Evolutionary conservation across 2,329 filamentous ascomycete species (phyloP).

Genomic region (Magnaporthiopsis rhizophila): DNA sequence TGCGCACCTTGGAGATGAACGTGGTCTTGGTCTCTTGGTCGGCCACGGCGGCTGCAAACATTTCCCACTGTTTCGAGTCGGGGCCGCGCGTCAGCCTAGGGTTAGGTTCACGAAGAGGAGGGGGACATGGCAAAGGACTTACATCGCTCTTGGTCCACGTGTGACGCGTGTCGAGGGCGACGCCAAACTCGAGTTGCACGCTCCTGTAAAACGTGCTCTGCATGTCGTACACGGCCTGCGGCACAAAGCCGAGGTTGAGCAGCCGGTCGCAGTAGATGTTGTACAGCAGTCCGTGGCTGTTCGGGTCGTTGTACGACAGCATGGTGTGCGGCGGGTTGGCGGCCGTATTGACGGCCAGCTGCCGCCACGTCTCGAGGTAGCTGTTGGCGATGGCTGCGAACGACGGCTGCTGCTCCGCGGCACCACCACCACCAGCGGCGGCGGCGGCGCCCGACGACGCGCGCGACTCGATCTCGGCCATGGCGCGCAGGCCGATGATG

Average conservation of each 20-base stretch:
- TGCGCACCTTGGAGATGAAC: slow-evolving; percentile 61
- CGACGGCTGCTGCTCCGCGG: slow-evolving; percentile 24
- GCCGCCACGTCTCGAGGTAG: slow-evolving; percentile 68
- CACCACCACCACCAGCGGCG: too few relatives aligned
- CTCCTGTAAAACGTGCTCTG: slow-evolving; percentile 71
- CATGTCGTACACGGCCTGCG: slow-evolving; percentile 64
- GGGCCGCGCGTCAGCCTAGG: neutral
- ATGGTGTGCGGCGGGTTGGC: slow-evolving; percentile 59
- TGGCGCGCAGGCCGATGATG: slow-evolving; percentile 71
- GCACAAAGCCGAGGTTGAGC: slow-evolving; percentile 70
- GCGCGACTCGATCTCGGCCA: slow-evolving; percentile 46
- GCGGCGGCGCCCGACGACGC: slow-evolving; percentile 49
- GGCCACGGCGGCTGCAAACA: slow-evolving; percentile 74
- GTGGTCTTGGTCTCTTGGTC: slow-evolving; percentile 49
- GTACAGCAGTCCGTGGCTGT: slow-evolving; percentile 56
- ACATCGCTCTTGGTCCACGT: slow-evolving; percentile 72
- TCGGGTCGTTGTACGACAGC: slow-evolving; percentile 63
- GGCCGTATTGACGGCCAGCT: slow-evolving; percentile 60
- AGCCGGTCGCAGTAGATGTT: slow-evolving; percentile 75
- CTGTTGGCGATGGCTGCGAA: slow-evolving; percentile 19
- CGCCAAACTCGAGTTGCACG: slow-evolving; percentile 66
- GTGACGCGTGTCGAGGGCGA: slow-evolving; percentile 75
- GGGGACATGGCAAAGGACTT: neutral
- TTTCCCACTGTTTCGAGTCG: slow-evolving; percentile 53
- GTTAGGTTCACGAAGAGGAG: too few relatives aligned